Conservation (phyloP, 768 basidiomycete species). For the Leucogyrophana mollusca region DNA sequence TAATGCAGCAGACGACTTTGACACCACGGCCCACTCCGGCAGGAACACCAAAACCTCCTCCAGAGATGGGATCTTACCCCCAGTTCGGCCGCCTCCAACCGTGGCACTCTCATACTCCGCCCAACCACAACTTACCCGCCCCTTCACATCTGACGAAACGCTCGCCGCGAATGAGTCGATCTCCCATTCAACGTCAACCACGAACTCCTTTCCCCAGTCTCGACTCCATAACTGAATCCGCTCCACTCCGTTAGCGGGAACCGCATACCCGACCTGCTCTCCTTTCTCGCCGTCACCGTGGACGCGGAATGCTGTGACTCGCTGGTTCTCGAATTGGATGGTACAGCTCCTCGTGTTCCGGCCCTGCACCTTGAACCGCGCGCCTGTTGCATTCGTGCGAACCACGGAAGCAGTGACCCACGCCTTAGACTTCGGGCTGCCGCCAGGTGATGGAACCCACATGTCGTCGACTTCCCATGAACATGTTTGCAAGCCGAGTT, state of each 20-base stretch:
- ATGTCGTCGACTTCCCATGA: constrained; percentile 40
- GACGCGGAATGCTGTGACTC: constrained; percentile 43
- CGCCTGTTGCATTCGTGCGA: constrained; percentile 42
- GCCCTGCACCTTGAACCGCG: constrained; percentile 51
- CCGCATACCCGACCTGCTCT: constrained; percentile 42
- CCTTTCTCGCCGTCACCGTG: constrained; percentile 30
- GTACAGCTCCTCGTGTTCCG: constrained; percentile 64
- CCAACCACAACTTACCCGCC: constrained; percentile 62
- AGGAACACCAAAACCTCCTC: constrained; percentile 66
- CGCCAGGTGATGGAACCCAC: constrained; percentile 39
- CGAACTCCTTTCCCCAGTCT: constrained; percentile 52
- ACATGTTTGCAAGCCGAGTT: constrained; percentile 45
- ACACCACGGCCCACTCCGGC: constrained; percentile 66
- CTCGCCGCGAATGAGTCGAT: constrained; percentile 11
- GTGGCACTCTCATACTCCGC: constrained; percentile 63
- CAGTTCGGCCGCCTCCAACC: constrained; percentile 39
- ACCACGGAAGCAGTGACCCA: constrained; percentile 47
- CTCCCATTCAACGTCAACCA: constrained; percentile 53
- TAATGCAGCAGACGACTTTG: constrained; percentile 54
- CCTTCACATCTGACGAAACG: constrained; percentile 25
- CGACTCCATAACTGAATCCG: constrained; percentile 60
- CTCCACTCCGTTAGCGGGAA: constrained; percentile 33
- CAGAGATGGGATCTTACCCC: constrained; percentile 60
- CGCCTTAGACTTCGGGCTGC: constrained; percentile 4
- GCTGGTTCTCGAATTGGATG: constrained; percentile 51